Conservation (phyloP, 768 basidiomycete genomes). For the Boletellus ananas region DNA sequence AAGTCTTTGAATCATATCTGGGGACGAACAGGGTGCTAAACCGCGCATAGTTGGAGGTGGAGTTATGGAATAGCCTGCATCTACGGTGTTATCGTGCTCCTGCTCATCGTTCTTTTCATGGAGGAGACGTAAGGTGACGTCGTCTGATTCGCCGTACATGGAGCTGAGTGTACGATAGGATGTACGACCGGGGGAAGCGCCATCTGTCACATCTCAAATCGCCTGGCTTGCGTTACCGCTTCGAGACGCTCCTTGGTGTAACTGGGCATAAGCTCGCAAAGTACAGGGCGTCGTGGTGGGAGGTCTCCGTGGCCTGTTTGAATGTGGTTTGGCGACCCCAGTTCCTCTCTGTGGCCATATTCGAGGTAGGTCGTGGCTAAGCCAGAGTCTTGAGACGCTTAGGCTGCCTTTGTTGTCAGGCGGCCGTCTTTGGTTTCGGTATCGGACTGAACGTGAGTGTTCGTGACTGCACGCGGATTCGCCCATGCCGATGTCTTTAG, state of each 20-base stretch:
- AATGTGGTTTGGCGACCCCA: slow-evolving; percentile 50
- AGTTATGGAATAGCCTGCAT: slow-evolving; percentile 51
- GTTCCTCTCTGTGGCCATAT: slow-evolving; percentile 35
- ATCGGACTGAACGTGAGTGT: slow-evolving; percentile 42
- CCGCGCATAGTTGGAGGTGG: slow-evolving; percentile 41
- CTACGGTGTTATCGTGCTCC: slow-evolving; percentile 44
- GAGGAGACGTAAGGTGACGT: slow-evolving; percentile 44
- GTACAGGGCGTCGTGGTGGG: slow-evolving; percentile 41
- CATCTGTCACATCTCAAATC: slow-evolving; percentile 27
- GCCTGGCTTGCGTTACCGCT: slow-evolving; percentile 36
- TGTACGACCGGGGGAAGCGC: slow-evolving; percentile 45
- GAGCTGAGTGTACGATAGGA: slow-evolving; percentile 25
- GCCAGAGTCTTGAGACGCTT: not conserved
- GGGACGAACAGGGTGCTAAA: not conserved
- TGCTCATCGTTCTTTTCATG: slow-evolving; percentile 42
- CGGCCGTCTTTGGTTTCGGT: slow-evolving; percentile 45
- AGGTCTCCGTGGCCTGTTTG: slow-evolving; percentile 31
- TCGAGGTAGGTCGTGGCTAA: slow-evolving; percentile 31
- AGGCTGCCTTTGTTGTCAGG: slow-evolving; percentile 20
- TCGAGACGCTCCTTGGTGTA: slow-evolving; percentile 46
- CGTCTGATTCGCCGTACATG: not conserved
- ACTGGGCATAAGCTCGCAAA: slow-evolving; percentile 45
- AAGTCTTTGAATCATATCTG: not conserved
- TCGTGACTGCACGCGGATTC: not conserved
- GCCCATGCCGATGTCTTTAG: slow-evolving; percentile 20